Evolutionary conservation across 2,329 filamentous ascomycete genomes (phyloP).

Genomic region (Pleurostoma richardsiae): DNA sequence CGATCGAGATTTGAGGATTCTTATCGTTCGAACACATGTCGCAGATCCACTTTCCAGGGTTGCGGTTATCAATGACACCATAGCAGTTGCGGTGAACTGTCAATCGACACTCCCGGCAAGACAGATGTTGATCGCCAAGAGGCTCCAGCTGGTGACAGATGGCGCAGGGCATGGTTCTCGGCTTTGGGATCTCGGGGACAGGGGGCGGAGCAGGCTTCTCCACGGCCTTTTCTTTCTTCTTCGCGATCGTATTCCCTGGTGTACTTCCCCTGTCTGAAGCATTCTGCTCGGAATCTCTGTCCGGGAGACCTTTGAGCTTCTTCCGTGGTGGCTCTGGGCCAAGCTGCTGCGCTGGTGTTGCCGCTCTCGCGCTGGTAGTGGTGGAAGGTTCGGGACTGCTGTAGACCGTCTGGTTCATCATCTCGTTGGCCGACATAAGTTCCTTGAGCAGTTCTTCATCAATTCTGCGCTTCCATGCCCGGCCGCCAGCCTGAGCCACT

Average conservation of each 20-base stretch:
- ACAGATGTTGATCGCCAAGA: constrained; percentile 64
- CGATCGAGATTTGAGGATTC: constrained; percentile 85
- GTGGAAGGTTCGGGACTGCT: constrained; percentile 28
- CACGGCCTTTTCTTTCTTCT: constrained; percentile 47
- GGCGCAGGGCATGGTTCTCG: constrained; percentile 75
- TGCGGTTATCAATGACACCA: constrained; percentile 69
- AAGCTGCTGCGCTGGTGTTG: constrained; percentile 16
- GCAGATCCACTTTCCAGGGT: constrained; percentile 80
- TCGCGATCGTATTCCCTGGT: constrained; percentile 33
- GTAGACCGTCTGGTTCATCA: constrained; percentile 38
- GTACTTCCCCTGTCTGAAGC: constrained; percentile 36
- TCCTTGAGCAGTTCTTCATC: constrained; percentile 88
- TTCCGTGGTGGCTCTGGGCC: constrained; percentile 54
- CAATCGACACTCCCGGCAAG: constrained; percentile 83
- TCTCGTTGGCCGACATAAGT: constrained; percentile 59
- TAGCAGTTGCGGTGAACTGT: constrained; percentile 92
- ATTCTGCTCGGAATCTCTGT: constrained; percentile 44
- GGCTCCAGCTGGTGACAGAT: constrained; percentile 75
- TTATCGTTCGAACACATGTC: constrained; percentile 96
- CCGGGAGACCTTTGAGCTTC: constrained; percentile 54
- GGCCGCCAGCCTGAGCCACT: constrained; percentile 70
- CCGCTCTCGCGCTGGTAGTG: constrained; percentile 18
- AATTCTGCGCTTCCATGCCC: constrained; percentile 80
- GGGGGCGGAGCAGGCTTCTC: constrained; percentile 56
- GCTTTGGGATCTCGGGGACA: constrained; percentile 71